Conservation (phyloP, 192 early-diverging fungal genomes). For the Coemansia sp. region DNA sequence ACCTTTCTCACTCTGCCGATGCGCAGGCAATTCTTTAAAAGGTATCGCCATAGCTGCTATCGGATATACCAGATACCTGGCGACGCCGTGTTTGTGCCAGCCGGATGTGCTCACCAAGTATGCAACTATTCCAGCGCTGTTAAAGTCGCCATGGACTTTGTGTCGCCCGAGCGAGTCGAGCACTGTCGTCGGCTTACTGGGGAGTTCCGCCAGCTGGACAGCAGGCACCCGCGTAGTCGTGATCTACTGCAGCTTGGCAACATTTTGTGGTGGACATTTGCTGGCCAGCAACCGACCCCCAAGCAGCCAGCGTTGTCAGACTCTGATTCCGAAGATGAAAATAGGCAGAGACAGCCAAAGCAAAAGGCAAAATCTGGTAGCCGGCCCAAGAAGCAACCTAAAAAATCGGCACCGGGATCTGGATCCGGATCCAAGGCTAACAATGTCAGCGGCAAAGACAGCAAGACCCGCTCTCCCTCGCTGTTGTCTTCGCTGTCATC, state of each 20-base stretch:
- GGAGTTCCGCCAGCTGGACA: slow-evolving; percentile 57
- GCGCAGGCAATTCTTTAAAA: slow-evolving; percentile 42
- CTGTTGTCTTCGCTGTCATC: not conserved
- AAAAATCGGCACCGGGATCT: not conserved
- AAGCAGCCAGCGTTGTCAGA: not conserved
- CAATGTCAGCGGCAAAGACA: not conserved
- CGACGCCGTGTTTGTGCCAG: slow-evolving; percentile 79
- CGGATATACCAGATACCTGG: slow-evolving; percentile 70
- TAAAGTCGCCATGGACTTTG: slow-evolving; percentile 75
- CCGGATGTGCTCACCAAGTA: slow-evolving; percentile 78
- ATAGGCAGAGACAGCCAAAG: not conserved
- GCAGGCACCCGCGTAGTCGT: slow-evolving; percentile 34
- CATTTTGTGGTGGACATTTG: slow-evolving; percentile 56
- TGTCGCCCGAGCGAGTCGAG: slow-evolving; percentile 64
- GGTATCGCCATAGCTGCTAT: slow-evolving; percentile 47
- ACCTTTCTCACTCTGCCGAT: slow-evolving; percentile 62
- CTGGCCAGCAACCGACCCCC: slow-evolving; percentile 9
- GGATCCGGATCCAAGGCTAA: not conserved
- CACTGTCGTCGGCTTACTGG: slow-evolving; percentile 51
- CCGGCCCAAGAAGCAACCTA: not conserved
- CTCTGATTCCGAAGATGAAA: not conserved
- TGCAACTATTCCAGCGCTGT: slow-evolving; percentile 68
- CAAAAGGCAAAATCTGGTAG: not conserved
- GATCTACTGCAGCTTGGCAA: slow-evolving; percentile 62
- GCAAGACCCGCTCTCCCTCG: not conserved